Percentiles rank a stretch among this genome's conserved stretches.
phyloP scores from a whole-genome alignment of 768 basidiomycete genomes.

The Tubosaeta brunneosetosa region DNA sequence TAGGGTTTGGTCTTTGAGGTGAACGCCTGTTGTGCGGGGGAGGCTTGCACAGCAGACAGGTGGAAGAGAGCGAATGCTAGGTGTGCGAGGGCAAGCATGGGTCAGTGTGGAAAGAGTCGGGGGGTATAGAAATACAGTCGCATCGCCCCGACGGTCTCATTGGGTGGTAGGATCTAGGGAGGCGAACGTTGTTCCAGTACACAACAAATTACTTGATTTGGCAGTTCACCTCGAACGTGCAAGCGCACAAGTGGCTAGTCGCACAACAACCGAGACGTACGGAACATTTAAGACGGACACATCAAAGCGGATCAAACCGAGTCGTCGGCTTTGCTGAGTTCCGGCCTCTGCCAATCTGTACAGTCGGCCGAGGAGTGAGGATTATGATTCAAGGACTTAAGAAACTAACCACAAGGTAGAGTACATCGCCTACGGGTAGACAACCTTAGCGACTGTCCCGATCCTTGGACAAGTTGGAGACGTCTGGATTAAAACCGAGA shows the following conservation, averaged over 20 bases:
- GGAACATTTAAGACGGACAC: not conserved
- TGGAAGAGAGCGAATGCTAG: conserved; percentile 6
- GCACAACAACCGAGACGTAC: not conserved
- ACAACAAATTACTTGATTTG: conserved; percentile 18
- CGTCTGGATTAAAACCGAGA: conserved; percentile 50
- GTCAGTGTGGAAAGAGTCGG: not conserved
- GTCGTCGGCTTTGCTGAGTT: not conserved
- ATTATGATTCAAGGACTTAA: not conserved
- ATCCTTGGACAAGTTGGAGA: conserved; percentile 2
- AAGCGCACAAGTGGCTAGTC: not conserved
- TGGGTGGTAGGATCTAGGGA: conserved; percentile 7
- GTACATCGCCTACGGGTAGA: not conserved
- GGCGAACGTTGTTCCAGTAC: conserved; percentile 28
- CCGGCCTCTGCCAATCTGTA: not conserved
- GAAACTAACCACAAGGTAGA: not conserved
- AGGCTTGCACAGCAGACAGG: conserved; percentile 16
- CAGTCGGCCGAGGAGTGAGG: not conserved
- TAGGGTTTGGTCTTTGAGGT: conserved; percentile 31
- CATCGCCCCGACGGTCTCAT: conserved; percentile 5
- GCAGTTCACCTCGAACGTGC: conserved; percentile 20
- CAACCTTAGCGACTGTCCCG: conserved; percentile 3
- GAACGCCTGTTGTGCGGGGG: conserved; percentile 28
- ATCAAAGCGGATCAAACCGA: not conserved
- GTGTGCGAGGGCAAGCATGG: conserved; percentile 14
- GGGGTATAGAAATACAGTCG: conserved; percentile 2